Base-by-base conservation (phyloP, 805 yeast genomes). In the Starmerella cellae region DNA sequence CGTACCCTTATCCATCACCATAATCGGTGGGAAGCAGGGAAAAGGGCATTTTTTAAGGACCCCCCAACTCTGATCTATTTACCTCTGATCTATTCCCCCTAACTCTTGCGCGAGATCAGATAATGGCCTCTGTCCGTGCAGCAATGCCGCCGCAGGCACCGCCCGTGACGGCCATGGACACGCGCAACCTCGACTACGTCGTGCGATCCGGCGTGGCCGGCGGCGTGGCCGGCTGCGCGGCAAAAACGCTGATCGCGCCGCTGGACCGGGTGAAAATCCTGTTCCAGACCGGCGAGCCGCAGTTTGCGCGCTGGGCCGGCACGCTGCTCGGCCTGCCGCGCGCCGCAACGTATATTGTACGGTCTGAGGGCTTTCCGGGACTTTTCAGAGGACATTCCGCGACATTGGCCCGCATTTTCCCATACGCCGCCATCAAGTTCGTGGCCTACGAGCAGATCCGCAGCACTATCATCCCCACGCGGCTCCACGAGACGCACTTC, bases 311-410 rank as follows among this genome's bases (percentile, higher is more conserved):
- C 58, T 84, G 74, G 58, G 68, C 94, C 6, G 95, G 95, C 14
- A 75, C 88, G 1, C 73, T 81, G 49, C 60, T 64, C 26, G 98
- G 98, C 2, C 64, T 91, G 42, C 68, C 75, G 47, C 64, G 67
- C 37, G 97, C 98, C 0, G 79, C 79, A 0, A 63, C 63, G 28
- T 70, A 73, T 43, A 87, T 91, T 21, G 74, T 74, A 63, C 43
- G 52, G 6, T 67, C 64, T 39, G 91, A 84, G 59, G 97, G 97
- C 16, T 37, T 77, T 1, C 48, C 64, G 34, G 98, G 98, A 1
- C 72, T 91, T 42, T 88, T 77, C 59, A 95, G 88, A 55, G 98
- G 98, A 32, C 98, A 91, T 60, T 82, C 94, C 4, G 95, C 93
- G 1, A 91, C 98, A 0, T 64, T 91, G 39, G 60, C 87, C 34